Conservation (phyloP, 139 green algal genomes). For the Pleodorina starrii region DNA sequence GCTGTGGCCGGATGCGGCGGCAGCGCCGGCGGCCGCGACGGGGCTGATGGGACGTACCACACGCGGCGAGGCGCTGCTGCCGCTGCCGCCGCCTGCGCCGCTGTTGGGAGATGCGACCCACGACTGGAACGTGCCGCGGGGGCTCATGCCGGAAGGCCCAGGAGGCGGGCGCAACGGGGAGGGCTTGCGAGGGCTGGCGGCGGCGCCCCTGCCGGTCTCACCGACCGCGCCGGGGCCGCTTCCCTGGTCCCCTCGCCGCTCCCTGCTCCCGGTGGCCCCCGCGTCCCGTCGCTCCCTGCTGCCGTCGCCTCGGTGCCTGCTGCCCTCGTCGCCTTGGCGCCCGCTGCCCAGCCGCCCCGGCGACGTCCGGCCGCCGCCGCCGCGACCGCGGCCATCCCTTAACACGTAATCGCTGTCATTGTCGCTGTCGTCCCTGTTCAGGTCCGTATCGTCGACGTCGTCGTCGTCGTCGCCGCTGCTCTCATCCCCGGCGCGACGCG, state of each 20-base stretch:
- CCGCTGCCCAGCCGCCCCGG: too few relatives aligned
- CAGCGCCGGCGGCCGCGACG: neutral
- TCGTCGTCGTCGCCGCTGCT: neutral
- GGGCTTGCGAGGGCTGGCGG: neutral
- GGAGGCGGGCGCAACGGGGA: neutral
- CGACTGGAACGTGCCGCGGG: neutral
- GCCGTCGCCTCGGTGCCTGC: too few relatives aligned
- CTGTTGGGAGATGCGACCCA: neutral
- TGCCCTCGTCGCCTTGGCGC: too few relatives aligned
- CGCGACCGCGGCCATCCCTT: too few relatives aligned
- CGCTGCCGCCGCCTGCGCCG: neutral
- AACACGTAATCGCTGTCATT: too few relatives aligned
- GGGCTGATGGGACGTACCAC: neutral
- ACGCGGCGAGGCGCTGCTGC: neutral
- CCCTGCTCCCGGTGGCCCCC: too few relatives aligned
- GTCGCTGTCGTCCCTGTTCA: neutral
- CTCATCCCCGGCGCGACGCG: neutral
- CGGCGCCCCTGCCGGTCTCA: neutral
- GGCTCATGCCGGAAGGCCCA: neutral
- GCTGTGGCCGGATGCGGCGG: neutral
- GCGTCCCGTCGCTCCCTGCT: too few relatives aligned
- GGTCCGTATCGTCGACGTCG: neutral
- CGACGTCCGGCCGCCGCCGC: too few relatives aligned
- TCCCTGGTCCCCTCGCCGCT: too few relatives aligned
- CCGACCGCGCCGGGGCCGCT: too few relatives aligned